phyloP scores from a whole-genome alignment of 2,329 filamentous ascomycete genomes.

The Verticillium albo-atrum region DNA sequence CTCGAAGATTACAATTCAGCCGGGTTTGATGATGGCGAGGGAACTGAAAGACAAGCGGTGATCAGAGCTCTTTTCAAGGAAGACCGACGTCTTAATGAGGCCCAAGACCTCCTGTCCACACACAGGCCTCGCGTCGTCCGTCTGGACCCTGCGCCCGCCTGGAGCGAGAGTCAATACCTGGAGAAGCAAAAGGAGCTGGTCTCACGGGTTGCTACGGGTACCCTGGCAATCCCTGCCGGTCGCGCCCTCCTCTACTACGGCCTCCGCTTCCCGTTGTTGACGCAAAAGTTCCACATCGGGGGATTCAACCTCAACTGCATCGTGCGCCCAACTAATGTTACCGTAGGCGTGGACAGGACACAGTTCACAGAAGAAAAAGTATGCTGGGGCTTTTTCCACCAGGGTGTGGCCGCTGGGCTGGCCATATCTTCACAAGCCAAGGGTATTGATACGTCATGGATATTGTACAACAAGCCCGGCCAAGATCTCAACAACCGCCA shows the following conservation, averaged over 20 bases:
- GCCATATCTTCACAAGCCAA: conserved; percentile 86
- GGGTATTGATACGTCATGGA: conserved; percentile 98
- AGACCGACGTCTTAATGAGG: conserved; percentile 85
- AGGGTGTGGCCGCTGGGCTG: conserved; percentile 87
- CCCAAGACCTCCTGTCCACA: conserved; percentile 78
- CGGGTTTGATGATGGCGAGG: conserved; percentile 72
- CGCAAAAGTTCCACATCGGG: conserved; percentile 83
- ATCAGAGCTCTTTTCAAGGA: conserved; percentile 87
- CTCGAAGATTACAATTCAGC: conserved; percentile 55
- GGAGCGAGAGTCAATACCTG: conserved; percentile 81
- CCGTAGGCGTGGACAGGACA: conserved; percentile 85
- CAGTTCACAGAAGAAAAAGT: conserved; percentile 93
- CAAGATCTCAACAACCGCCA: conserved; percentile 92
- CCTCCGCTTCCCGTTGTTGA: conserved; percentile 80
- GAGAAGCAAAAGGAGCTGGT: conserved; percentile 91
- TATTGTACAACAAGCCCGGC: conserved; percentile 90
- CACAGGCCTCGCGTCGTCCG: conserved; percentile 75
- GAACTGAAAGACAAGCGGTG: conserved; percentile 76
- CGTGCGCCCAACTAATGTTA: conserved; percentile 88
- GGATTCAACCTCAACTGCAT: conserved; percentile 90
- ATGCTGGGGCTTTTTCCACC: conserved; percentile 98
- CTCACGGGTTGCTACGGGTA: conserved; percentile 79
- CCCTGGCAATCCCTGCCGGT: conserved; percentile 82
- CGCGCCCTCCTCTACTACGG: conserved; percentile 85
- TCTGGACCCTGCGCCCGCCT: conserved; percentile 67